A percentile compares a stretch with the other conserved stretches of the same genome.
Conservation (phyloP, 1,284 basidiomycete species). For the Cerrena zonata region DNA sequence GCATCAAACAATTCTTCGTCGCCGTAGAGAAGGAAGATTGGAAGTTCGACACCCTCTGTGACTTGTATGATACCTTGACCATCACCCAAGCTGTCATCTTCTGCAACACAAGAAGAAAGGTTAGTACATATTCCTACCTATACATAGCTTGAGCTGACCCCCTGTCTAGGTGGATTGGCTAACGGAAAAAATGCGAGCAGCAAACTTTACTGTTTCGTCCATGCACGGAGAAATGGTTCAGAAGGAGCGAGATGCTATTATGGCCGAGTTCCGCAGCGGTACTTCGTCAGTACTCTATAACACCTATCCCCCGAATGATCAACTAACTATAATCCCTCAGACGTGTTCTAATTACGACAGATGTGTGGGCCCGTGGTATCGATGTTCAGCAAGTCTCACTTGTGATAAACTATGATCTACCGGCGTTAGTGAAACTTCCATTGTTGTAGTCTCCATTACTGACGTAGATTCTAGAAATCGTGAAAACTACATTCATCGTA, state of each 20-base stretch:
- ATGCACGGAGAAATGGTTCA: conserved; percentile 99
- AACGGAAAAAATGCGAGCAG: conserved; percentile 95
- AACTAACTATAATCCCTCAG: conserved; percentile 33
- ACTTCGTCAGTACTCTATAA: conserved; percentile 61
- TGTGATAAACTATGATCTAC: conserved; percentile 97
- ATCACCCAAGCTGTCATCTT: conserved; percentile 99
- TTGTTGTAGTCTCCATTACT: neutral
- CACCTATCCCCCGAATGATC: neutral
- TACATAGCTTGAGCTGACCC: neutral
- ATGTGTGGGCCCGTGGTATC: conserved; percentile 98
- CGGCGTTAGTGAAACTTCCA: conserved; percentile 55
- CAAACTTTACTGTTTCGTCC: conserved; percentile 94
- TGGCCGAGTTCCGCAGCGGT: conserved; percentile 95
- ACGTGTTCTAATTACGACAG: conserved; percentile 92
- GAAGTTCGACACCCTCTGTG: conserved; percentile 99
- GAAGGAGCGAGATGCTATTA: conserved; percentile 97
- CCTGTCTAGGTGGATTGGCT: conserved; percentile 86
- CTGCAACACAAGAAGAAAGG: conserved; percentile 97
- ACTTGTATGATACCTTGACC: conserved; percentile 96
- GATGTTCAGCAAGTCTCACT: conserved; percentile 98
- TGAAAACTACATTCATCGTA: conserved; percentile 98
- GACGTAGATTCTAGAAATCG: conserved; percentile 59
- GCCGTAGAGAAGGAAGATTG: conserved; percentile 99
- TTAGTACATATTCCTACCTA: conserved; percentile 14
- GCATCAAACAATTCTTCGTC: conserved; percentile 99